phyloP scores from a whole-genome alignment of 2,329 filamentous ascomycete genomes.

The Xylariomycetidae sp. region DNA sequence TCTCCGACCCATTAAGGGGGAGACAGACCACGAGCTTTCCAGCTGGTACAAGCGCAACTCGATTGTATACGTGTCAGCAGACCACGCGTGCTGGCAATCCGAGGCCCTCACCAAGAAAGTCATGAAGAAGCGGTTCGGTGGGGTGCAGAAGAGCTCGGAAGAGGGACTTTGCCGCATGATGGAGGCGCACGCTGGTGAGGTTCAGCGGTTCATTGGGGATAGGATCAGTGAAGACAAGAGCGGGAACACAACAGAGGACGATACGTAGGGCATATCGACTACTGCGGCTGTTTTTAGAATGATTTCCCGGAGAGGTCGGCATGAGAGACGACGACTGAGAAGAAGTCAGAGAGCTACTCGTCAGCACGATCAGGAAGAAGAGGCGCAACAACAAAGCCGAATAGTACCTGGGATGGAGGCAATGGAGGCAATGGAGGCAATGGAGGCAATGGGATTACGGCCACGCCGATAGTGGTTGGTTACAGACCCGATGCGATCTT shows the following conservation, averaged over 20 bases:
- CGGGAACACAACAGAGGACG: conserved; percentile 10
- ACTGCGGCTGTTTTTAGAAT: too few species aligned
- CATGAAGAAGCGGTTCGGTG: conserved; percentile 54
- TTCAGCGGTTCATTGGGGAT: conserved; percentile 44
- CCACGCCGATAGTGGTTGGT: too few species aligned
- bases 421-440: too few species aligned
- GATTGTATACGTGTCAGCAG: conserved; percentile 66
- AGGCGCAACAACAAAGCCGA: too few species aligned
- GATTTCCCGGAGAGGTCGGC: too few species aligned
- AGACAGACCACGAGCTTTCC: conserved; percentile 65
- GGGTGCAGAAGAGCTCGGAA: conserved; percentile 46
- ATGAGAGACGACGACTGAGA: conserved; percentile 3
- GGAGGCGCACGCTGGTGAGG: conserved; percentile 45
- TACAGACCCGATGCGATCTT: too few species aligned
- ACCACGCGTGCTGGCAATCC: conserved; percentile 71
- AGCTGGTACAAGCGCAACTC: conserved; percentile 83
- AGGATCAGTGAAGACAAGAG: conserved; percentile 23
- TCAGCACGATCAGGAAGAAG: too few species aligned
- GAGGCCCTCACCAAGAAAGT: conserved; percentile 54
- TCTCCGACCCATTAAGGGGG: conserved; percentile 72
- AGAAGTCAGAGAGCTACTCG: too few species aligned
- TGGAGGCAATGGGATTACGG: too few species aligned
- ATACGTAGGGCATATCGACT: too few species aligned
- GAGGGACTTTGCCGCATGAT: conserved; percentile 51
- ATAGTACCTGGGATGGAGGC: too few species aligned